Base-by-base conservation (phyloP, 2,329 filamentous ascomycete species). In the Aspergillus tamarii region DNA sequence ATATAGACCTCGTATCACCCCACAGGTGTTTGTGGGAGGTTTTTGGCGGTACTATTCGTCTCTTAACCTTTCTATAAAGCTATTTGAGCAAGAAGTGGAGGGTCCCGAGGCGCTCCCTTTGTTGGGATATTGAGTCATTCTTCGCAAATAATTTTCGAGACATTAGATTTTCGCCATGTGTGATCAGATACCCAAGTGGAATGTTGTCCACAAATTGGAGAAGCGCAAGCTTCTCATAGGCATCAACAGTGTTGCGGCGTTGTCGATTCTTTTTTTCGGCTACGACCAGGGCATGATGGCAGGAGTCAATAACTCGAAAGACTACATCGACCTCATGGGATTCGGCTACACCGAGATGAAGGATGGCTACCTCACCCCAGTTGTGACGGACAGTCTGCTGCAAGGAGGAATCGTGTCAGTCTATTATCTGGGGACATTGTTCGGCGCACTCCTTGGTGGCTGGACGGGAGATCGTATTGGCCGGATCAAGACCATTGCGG, bases 211-310 rank as follows among this genome's bases (percentile, higher is more conserved):
- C 72, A 80, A 79, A 66, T 75, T 86, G 6, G 80, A 88, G 77
- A 88, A 88, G 78, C 75, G 80, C 21, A 74, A 77, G 48, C 81
- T 89, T 64, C 83, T 89, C 61, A 81, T 88, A 62, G 84, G 84
- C 43, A 85, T 91, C 75, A 90, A 90, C 73, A 84, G 82, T 55
- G 79, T 90, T 16, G 88, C 88, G 1, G 88, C 82, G 1, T 74
- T 91, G 16, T 89, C 87, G 16, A 91, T 90, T 66, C 88, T 90
- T 75, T 90, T 91, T 81, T 90, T 90, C 69, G 88, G 81, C 57
- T 82, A 89, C 84, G 87, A 82, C 57, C 80, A 82, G 64, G 80
- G 81, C 36, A 81, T 84, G 78, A 84, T 84, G 82, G 85, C 85
- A 21, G 89, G 89, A 61, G 88, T 91, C 14, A 91, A 91, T 76